Conservation (phyloP, 345 rosid genomes). For the Lepidium didymum region DNA sequence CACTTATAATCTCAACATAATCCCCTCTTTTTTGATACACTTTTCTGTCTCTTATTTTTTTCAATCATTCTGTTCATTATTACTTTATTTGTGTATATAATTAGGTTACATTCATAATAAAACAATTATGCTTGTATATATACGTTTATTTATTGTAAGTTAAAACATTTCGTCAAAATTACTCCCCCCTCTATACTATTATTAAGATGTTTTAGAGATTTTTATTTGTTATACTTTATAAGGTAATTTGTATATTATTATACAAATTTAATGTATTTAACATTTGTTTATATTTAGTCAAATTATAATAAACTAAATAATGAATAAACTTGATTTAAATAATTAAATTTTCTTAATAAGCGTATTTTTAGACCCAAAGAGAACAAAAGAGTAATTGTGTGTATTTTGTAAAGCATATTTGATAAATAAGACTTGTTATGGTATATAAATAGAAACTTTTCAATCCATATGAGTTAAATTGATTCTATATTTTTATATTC, state of each 20-base stretch:
- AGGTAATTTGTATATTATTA: too few species aligned
- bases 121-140: not conserved
- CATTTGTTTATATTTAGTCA: too few species aligned
- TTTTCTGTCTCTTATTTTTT: slow-evolving; percentile 17
- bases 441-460: not conserved
- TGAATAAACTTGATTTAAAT: too few species aligned
- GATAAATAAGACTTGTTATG: not conserved
- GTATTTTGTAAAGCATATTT: not conserved
- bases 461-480: not conserved
- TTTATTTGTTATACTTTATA: too few species aligned
- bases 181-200: too few species aligned
- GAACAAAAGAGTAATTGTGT: not conserved
- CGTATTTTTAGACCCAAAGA: too few species aligned
- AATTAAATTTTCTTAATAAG: too few species aligned
- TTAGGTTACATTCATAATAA: not conserved
- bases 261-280: too few species aligned
- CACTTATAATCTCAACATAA: slow-evolving; percentile 42
- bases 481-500: too few species aligned
- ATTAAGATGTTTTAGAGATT: too few species aligned
- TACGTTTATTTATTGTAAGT: not conserved
- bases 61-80: not conserved
- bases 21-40: slow-evolving; percentile 30
- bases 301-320: too few species aligned
- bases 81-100: not conserved
- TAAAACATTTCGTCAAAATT: not conserved